Conservation (phyloP, 495 filamentous ascomycete species). For the Thermothielavioides terrestris region DNA sequence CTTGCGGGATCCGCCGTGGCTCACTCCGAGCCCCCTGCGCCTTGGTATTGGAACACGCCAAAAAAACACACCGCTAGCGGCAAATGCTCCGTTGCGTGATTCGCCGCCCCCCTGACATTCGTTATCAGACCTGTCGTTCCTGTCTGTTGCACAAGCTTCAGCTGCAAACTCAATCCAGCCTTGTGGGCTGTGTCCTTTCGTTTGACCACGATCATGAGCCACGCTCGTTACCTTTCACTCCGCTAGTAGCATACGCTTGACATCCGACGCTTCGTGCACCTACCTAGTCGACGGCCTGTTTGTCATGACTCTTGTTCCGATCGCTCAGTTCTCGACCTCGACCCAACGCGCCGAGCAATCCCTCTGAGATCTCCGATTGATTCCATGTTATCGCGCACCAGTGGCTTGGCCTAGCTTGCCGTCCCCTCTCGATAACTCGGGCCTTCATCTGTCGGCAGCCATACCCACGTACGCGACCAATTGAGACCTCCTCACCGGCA, state of each 20-base stretch:
- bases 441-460: too few species aligned
- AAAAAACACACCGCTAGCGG: constrained; percentile 8
- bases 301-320: too few species aligned
- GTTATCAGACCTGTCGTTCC: constrained; percentile 7
- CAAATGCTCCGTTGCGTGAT: constrained; percentile 4
- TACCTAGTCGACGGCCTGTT: neutral
- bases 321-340: neutral
- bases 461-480: too few species aligned
- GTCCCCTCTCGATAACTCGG: too few species aligned
- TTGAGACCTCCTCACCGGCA: neutral
- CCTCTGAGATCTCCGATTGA: neutral
- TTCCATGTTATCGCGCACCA: neutral
- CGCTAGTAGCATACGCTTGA: constrained; percentile 2
- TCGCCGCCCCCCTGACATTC: constrained; percentile 12
- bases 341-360: neutral
- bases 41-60: too few species aligned
- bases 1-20: constrained; percentile 1
- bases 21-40: neutral
- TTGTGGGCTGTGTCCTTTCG: constrained; percentile 22
- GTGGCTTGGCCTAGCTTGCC: neutral
- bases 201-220: constrained; percentile 11
- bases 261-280: too few species aligned
- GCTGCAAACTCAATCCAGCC: constrained; percentile 25
- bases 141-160: too few species aligned
- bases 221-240: constrained; percentile 27